Evolutionary conservation across 164 flowering plant genomes (phyloP), one percentile per base, ranked within the genome.

Genomic region (Aristolochia fimbriata): DNA sequence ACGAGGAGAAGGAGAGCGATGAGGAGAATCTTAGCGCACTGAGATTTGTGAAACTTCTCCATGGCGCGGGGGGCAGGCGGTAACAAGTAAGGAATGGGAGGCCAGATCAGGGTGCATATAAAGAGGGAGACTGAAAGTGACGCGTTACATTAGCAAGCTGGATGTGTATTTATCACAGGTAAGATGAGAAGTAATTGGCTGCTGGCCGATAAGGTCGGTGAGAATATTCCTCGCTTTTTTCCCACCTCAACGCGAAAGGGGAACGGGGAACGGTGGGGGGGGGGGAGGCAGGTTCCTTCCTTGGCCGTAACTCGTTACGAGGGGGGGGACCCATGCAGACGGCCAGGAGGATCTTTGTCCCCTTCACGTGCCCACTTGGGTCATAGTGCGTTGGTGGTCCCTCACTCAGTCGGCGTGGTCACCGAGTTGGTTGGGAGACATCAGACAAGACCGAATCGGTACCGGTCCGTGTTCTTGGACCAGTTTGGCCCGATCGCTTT

Each of bases 1-100:
- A 83, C 62, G 62, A 71, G 66, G 68, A 84, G 71, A 43, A 86
- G 79, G 51, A 76, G 51, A 58, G 75, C 74, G 60, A 89, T 57
- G 30, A 78, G 54, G 21, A 69, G 61, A 10, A 84, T 68, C 68
- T 77, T 75, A 3, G 72, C 63, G 33, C 82, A 47, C 63, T 83
- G 81, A 17, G 76, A 70, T 51, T 63, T 78, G 62, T 79, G 69
- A 33, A 65, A 57, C 68, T 73, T 79, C 58, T 61, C 80, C 84
- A 83, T 81, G 60, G 6, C 56, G 15, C 56, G 62, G 45, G 49
- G 23, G 46, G 3, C 12, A 43, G 8, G 2, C 7, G 21, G 15
- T 54, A n/a, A n/a, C 15, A 25, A 57, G n/a, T 17, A 24, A 48
- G 17, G 24, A 16, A 21, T 22, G 47, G 33, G 3, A 30, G 57